These are phyloP conservation scores for Xylariaceae sp. DNA, from an alignment of 2,329 filamentous ascomycete genomes.

Conservation along the genomic window DNA sequence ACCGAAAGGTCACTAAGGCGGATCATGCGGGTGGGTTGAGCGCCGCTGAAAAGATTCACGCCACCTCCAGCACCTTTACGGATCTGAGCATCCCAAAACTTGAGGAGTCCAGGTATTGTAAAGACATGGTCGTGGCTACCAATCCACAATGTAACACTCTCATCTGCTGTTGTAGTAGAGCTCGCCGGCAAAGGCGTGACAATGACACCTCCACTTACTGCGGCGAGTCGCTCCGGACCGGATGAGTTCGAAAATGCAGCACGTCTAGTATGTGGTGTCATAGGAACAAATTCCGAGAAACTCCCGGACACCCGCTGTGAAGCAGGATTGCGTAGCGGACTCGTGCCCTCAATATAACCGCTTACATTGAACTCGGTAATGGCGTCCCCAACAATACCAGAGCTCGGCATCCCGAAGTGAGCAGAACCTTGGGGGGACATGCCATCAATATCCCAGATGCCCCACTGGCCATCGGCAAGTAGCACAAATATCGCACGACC, in stretches of 20 bases:
- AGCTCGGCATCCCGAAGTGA: conserved; percentile 47
- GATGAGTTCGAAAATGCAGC: conserved; percentile 47
- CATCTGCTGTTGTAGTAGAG: conserved; percentile 45
- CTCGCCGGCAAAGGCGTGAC: conserved; percentile 44
- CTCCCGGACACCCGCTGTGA: conserved; percentile 36
- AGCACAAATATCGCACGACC: conserved; percentile 57
- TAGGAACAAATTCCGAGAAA: conserved; percentile 54
- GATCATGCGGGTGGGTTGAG: conserved; percentile 53
- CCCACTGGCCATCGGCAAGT: conserved; percentile 62
- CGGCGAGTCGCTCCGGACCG: conserved; percentile 48
- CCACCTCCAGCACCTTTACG: conserved; percentile 48
- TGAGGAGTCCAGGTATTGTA: conserved; percentile 50
- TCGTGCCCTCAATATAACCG: conserved; percentile 58
- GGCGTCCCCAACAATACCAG: conserved; percentile 54
- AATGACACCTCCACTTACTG: conserved; percentile 50
- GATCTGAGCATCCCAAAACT: conserved; percentile 58
- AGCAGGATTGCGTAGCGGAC: conserved; percentile 46
- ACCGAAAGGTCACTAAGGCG: conserved; percentile 50
- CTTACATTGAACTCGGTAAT: conserved; percentile 54
- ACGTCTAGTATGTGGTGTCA: conserved; percentile 59
- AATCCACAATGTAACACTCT: conserved; percentile 55
- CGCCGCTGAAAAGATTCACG: conserved; percentile 53
- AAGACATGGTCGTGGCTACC: conserved; percentile 54
- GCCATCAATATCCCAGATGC: conserved; percentile 63
- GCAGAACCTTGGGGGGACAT: conserved; percentile 45